phyloP scores from a whole-genome alignment of 2,329 filamentous ascomycete genomes.

The Fusarium torreyae region DNA sequence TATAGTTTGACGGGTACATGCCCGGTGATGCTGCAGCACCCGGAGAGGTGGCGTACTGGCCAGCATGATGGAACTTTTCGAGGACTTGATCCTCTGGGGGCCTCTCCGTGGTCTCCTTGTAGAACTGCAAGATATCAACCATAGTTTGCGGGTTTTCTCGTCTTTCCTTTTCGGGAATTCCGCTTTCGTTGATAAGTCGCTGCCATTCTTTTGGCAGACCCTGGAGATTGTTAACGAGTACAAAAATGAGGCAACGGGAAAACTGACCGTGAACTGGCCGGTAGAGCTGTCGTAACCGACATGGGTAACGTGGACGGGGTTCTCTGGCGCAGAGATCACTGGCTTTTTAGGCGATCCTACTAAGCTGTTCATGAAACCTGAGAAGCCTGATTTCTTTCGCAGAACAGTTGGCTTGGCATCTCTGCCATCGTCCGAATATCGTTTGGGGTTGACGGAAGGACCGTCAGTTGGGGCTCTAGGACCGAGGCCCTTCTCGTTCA shows the following conservation, averaged over 20 bases:
- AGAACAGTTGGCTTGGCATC: conserved; percentile 73
- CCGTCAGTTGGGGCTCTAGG: conserved; percentile 59
- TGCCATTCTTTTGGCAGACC: conserved; percentile 99
- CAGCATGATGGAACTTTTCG: conserved; percentile 95
- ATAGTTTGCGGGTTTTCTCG: conserved; percentile 96
- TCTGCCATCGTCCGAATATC: conserved; percentile 84
- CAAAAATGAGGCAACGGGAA: conserved; percentile 20
- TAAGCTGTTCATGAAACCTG: conserved; percentile 86
- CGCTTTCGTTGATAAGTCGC: conserved; percentile 92
- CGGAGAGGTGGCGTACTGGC: conserved; percentile 64
- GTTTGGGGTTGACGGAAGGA: conserved; percentile 71
- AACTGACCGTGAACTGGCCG: conserved; percentile 91
- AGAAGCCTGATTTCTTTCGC: conserved; percentile 91
- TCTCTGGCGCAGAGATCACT: conserved; percentile 96
- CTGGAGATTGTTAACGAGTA: conserved; percentile 60
- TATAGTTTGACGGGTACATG: conserved; percentile 69
- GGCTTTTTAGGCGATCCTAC: conserved; percentile 90
- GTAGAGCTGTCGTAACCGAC: conserved; percentile 97
- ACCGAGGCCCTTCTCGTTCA: conserved; percentile 58
- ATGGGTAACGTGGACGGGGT: conserved; percentile 97
- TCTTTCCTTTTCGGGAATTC: conserved; percentile 95
- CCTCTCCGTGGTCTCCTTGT: conserved; percentile 91
- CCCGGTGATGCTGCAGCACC: conserved; percentile 66
- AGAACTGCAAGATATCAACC: conserved; percentile 95
- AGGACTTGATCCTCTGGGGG: conserved; percentile 88